Evolutionary conservation across 2,329 filamentous ascomycete genomes (phyloP).

Genomic region (Calonectria montana): DNA sequence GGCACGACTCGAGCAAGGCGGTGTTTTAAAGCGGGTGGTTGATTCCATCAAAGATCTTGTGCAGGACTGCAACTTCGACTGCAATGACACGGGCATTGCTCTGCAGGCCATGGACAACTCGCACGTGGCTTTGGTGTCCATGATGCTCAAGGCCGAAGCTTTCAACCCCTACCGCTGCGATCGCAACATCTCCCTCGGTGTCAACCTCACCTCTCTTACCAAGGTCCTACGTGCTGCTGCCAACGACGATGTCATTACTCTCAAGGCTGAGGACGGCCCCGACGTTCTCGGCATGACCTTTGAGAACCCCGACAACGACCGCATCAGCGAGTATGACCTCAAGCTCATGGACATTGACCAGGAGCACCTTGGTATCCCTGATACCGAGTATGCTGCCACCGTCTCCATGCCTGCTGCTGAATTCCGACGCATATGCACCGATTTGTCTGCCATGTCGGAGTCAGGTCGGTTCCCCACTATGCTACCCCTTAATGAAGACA

Average conservation of each 20-base stretch:
- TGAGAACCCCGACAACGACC: slow-evolving; percentile 88
- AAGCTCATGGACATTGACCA: slow-evolving; percentile 99
- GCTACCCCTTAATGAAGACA: neutral
- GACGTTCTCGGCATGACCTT: slow-evolving; percentile 97
- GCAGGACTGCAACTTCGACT: slow-evolving; percentile 99
- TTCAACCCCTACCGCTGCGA: slow-evolving; percentile 98
- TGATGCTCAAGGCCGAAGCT: slow-evolving; percentile 96
- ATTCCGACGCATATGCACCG: slow-evolving; percentile 95
- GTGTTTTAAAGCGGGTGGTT: slow-evolving; percentile 96
- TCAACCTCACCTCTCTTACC: slow-evolving; percentile 96
- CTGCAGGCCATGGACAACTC: slow-evolving; percentile 99
- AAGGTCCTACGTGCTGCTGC: slow-evolving; percentile 96
- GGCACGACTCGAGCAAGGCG: slow-evolving; percentile 95
- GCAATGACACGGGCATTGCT: slow-evolving; percentile 98
- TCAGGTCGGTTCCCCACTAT: slow-evolving; percentile 74
- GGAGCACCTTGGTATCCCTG: slow-evolving; percentile 97
- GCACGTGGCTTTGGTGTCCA: slow-evolving; percentile 97
- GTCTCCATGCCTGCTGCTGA: slow-evolving; percentile 89
- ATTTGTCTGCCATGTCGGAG: slow-evolving; percentile 92
- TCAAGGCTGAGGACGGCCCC: slow-evolving; percentile 97
- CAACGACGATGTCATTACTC: slow-evolving; percentile 92
- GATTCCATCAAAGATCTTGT: slow-evolving; percentile 99
- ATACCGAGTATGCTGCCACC: slow-evolving; percentile 97
- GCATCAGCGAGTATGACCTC: slow-evolving; percentile 98
- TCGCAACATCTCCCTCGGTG: slow-evolving; percentile 97